A percentile compares a stretch with the other conserved stretches of the same genome.
Conservation (phyloP, 1,284 basidiomycete species). For the Gymnopus androsaceus region DNA sequence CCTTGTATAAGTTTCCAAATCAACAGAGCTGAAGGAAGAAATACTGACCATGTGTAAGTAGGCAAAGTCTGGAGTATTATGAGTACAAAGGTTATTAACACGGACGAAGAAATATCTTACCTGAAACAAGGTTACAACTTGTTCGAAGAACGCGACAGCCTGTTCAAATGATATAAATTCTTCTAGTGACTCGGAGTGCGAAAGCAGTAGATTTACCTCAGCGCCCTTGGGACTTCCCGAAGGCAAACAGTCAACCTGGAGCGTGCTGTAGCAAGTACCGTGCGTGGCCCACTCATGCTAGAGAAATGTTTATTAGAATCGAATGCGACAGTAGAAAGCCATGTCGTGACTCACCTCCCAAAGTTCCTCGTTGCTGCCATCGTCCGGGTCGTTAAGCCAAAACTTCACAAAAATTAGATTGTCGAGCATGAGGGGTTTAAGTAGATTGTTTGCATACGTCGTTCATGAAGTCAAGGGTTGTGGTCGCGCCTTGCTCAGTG, state of each 20-base stretch:
- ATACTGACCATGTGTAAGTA: slow-evolving; percentile 69
- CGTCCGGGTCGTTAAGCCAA: slow-evolving; percentile 9
- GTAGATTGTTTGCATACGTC: slow-evolving; percentile 41
- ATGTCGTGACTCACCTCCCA: slow-evolving; percentile 62
- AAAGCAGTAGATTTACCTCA: too few relatives aligned
- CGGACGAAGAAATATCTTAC: slow-evolving; percentile 28
- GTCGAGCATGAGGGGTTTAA: neutral
- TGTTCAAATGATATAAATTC: slow-evolving; percentile 25
- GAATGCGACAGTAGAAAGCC: slow-evolving; percentile 8
- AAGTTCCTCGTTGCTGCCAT: slow-evolving; percentile 60
- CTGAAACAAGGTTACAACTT: slow-evolving; percentile 65
- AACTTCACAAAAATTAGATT: neutral
- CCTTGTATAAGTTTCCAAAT: too few relatives aligned
- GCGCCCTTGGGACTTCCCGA: slow-evolving; percentile 56
- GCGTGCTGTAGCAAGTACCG: slow-evolving; percentile 74
- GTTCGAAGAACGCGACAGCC: slow-evolving; percentile 75
- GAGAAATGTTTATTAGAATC: slow-evolving; percentile 9
- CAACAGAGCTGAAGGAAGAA: too few relatives aligned
- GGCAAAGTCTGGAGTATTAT: slow-evolving; percentile 51
- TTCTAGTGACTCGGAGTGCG: neutral
- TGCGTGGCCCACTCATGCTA: slow-evolving; percentile 74
- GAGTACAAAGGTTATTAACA: neutral
- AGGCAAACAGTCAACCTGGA: slow-evolving; percentile 60
- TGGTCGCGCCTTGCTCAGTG: slow-evolving; percentile 54
- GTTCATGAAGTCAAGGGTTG: slow-evolving; percentile 68